Evolutionary conservation across 2,329 filamentous ascomycete species (phyloP), one percentile per base, ranked within the genome.

Genomic region (Talaromyces sp.): DNA sequence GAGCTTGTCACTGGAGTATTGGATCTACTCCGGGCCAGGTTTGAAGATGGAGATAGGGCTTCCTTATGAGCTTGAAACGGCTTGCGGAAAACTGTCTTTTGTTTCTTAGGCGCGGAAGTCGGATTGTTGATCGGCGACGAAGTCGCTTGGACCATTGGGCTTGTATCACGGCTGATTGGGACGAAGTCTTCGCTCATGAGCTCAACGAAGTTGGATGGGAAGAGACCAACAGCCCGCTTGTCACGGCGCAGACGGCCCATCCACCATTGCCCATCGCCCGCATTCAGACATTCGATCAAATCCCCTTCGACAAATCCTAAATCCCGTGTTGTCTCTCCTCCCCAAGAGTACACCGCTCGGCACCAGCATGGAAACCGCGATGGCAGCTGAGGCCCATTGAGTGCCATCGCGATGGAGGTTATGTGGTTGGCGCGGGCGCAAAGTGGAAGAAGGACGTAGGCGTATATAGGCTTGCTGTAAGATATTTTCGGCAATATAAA

Each of bases 181-280:
- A 90, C 86, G 70, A 95, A 97, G 70, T 86, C 84, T 54, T 94
- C 86, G 50, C 90, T 88, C 29, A 99, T 82, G 5, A 99, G 83
- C 70, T 95, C 85, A 69, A 99, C 94, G 69, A 99, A 99, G 76
- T 99, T 99, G 66, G 92, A 97, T 0, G 94, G 94, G 68, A 99
- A 99, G 17, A 94, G 80, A 49, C 94, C 94, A 65, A 97, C 87
- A 66, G 93, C 91, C 67, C 92, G 86, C 72, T 89, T 88, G 75
- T 99, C 94, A 64, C 94, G 86, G 69, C 87, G 90, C 69, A 99
- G 77, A 58, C 93, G 86, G 43, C 94, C 94, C 76, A 92, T 96
- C 94, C 94, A 99, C 94, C 94, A 99, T 42, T 90, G 92, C 47
- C 94, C 94, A 76, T 99, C 94, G 58, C 94, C 94, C 17, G 94